Evolutionary conservation across 441 rosid genomes (phyloP).

Genomic region (Adansonia madagascariensis): DNA sequence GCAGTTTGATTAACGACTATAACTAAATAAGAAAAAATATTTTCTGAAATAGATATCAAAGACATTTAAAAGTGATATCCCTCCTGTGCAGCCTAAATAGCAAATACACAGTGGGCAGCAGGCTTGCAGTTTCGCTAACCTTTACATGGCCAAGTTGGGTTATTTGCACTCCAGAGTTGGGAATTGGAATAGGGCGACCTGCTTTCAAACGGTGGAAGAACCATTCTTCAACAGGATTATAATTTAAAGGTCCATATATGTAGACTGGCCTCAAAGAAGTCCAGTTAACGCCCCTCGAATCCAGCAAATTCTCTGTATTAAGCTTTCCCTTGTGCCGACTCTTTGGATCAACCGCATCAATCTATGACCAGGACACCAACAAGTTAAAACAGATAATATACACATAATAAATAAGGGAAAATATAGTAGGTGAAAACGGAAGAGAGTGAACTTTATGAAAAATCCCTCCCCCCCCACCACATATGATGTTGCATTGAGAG

Average conservation of each 20-base stretch:
- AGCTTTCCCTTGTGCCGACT: conserved; percentile 98
- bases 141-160: conserved; percentile 94
- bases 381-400: conserved; percentile 20
- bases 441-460: neutral
- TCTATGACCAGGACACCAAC: conserved; percentile 40
- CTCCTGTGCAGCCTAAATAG: neutral
- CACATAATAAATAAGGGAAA: neutral
- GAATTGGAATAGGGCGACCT: conserved; percentile 90
- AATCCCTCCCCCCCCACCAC: neutral
- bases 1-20: neutral
- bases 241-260: conserved; percentile 93
- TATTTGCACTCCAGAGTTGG: conserved; percentile 79
- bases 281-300: conserved; percentile 78
- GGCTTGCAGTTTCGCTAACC: conserved; percentile 44
- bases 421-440: neutral
- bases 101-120: neutral
- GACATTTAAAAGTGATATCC: neutral
- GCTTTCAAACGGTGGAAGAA: conserved; percentile 94
- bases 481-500: conserved; percentile 7
- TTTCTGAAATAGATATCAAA: conserved; percentile 1
- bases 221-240: conserved; percentile 98
- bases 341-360: conserved; percentile 91
- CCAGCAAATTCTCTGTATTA: conserved; percentile 70
- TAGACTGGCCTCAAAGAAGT: conserved; percentile 90
- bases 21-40: neutral